phyloP scores from a whole-genome alignment of 768 basidiomycete species.

The Mycena galopus region DNA sequence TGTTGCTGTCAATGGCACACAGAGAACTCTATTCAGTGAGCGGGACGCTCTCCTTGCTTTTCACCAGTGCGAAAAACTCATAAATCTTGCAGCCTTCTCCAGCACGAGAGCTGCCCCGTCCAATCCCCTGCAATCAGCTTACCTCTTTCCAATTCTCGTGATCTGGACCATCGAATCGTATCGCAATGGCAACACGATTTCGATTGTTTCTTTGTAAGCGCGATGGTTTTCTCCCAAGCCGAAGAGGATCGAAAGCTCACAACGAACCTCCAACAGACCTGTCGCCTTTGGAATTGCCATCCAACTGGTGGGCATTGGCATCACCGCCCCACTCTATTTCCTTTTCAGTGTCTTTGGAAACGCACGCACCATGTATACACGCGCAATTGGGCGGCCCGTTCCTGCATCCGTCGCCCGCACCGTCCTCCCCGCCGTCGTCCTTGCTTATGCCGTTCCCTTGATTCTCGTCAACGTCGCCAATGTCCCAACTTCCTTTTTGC shows the following conservation, averaged over 20 bases:
- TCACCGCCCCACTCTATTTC: slow-evolving; percentile 3
- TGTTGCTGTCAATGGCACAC: not conserved
- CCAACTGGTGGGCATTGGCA: not conserved
- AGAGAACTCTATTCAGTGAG: not conserved
- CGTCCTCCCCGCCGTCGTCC: slow-evolving; percentile 6
- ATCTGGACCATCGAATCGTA: slow-evolving; percentile 12
- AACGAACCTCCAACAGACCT: not conserved
- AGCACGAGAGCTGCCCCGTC: not conserved
- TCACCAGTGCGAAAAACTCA: not conserved
- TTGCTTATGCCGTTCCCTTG: not conserved
- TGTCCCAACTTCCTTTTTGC: not conserved
- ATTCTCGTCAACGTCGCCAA: not conserved
- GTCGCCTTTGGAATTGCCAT: slow-evolving; percentile 1
- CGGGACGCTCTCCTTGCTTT: not conserved
- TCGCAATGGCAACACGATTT: slow-evolving; percentile 4
- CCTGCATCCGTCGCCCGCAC: not conserved
- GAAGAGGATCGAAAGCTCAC: not conserved
- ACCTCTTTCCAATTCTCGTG: not conserved
- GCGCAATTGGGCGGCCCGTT: slow-evolving; percentile 5
- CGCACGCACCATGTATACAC: not conserved
- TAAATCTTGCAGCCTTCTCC: not conserved
- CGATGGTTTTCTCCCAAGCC: not conserved
- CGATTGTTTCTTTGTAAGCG: slow-evolving; percentile 2
- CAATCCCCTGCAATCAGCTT: not conserved
- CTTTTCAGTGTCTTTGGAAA: not conserved